Percentiles rank a stretch among this genome's conserved stretches.
These are phyloP conservation scores for Fusarium sororula DNA, from an alignment of 2,329 filamentous ascomycete species.

Conservation along the genomic window DNA sequence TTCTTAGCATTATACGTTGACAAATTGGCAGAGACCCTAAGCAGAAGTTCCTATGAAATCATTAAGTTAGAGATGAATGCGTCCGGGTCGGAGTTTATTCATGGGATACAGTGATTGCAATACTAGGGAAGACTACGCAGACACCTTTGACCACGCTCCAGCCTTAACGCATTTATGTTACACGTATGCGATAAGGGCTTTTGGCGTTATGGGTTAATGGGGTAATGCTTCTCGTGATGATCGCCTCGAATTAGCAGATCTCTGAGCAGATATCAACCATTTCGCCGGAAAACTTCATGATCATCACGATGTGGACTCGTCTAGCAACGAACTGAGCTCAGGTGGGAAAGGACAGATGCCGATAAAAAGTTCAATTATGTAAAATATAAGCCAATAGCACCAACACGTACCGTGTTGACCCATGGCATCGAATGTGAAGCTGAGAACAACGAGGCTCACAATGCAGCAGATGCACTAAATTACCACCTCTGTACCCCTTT, in stretches of 20 bases:
- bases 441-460: neutral
- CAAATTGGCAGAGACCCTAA: too few species aligned
- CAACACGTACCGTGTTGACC: neutral
- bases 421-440: neutral
- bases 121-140: neutral
- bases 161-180: neutral
- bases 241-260: neutral
- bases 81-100: too few species aligned
- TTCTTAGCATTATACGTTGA: too few species aligned
- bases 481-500: conserved; percentile 48
- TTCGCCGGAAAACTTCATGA: neutral
- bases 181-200: neutral
- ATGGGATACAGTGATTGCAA: too few species aligned
- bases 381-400: neutral
- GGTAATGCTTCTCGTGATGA: neutral
- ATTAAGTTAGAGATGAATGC: too few species aligned
- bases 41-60: too few species aligned
- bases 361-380: neutral
- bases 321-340: neutral
- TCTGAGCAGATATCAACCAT: neutral
- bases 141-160: neutral
- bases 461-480: neutral
- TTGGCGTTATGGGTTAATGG: neutral
- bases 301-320: neutral
- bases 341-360: neutral